Percentiles rank a stretch among this genome's conserved stretches.
phyloP scores from a whole-genome alignment of 1,139 yeast genomes.

The Suhomyces guaymorum region DNA sequence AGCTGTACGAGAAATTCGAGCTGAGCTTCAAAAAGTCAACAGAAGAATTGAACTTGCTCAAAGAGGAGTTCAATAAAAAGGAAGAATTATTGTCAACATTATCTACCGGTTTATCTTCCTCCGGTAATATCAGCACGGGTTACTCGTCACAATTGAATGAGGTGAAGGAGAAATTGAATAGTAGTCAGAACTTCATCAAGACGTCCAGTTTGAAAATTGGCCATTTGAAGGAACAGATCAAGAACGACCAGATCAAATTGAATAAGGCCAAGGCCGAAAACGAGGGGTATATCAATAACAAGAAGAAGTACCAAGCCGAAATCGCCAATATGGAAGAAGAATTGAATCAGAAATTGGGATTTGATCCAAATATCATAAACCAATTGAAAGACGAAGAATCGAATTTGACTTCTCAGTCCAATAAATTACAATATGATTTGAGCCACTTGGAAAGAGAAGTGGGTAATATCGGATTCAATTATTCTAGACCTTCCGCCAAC shows the following conservation, averaged over 20 bases:
- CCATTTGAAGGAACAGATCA: slow-evolving; percentile 56
- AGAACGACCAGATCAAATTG: slow-evolving; percentile 53
- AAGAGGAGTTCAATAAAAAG: slow-evolving; percentile 55
- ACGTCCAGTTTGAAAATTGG: slow-evolving; percentile 61
- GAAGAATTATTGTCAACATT: slow-evolving; percentile 82
- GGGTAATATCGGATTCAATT: slow-evolving; percentile 75
- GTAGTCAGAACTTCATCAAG: slow-evolving; percentile 57
- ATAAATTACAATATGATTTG: slow-evolving; percentile 49
- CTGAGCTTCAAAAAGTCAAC: slow-evolving; percentile 46
- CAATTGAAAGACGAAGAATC: slow-evolving; percentile 49
- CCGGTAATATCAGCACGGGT: slow-evolving; percentile 69
- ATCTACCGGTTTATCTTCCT: slow-evolving; percentile 87
- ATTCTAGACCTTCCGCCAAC: slow-evolving; percentile 60
- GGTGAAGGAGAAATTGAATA: slow-evolving; percentile 58
- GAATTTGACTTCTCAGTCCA: slow-evolving; percentile 29
- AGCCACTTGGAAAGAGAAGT: slow-evolving; percentile 64
- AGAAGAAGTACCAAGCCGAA: slow-evolving; percentile 43
- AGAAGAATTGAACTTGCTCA: slow-evolving; percentile 42
- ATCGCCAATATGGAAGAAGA: slow-evolving; percentile 44
- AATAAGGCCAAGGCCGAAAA: slow-evolving; percentile 57
- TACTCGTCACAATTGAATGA: slow-evolving; percentile 72
- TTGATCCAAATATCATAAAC: slow-evolving; percentile 50
- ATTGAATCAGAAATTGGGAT: slow-evolving; percentile 55
- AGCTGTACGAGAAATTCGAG: slow-evolving; percentile 30
- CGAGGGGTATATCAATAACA: slow-evolving; percentile 40